phyloP scores from a whole-genome alignment of 1,139 yeast species.

The Hemisphaericaspora xylanilytica region DNA sequence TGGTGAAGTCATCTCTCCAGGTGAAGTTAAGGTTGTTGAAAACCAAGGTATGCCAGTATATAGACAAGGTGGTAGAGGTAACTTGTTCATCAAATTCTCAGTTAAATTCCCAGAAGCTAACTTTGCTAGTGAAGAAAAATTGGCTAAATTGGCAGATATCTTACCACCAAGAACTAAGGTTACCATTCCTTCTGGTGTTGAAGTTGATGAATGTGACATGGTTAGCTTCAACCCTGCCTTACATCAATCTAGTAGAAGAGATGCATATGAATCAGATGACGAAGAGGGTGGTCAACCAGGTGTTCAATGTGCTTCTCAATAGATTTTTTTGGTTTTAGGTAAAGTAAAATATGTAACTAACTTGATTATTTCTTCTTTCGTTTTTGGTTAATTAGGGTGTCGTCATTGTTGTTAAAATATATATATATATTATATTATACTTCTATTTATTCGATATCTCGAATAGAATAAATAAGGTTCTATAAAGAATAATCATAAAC shows the following conservation, averaged over 20 bases:
- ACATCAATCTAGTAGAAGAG: slow-evolving; percentile 51
- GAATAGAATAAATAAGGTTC: too few relatives aligned
- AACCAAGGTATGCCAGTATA: slow-evolving; percentile 95
- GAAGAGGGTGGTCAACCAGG: slow-evolving; percentile 69
- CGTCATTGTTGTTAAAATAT: slow-evolving; percentile 1
- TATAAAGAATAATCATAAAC: too few relatives aligned
- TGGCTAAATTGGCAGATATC: slow-evolving; percentile 61
- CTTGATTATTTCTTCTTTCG: too few relatives aligned
- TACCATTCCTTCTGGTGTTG: slow-evolving; percentile 58
- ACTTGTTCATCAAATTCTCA: slow-evolving; percentile 66
- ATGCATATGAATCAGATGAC: slow-evolving; percentile 64
- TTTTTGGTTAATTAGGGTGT: slow-evolving; percentile 1
- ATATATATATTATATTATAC: background rate
- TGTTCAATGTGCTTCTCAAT: slow-evolving; percentile 88
- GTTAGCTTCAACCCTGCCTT: slow-evolving; percentile 60
- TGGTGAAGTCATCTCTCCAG: slow-evolving; percentile 93
- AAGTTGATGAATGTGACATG: slow-evolving; percentile 81
- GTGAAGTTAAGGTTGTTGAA: slow-evolving; percentile 73
- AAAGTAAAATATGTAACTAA: too few relatives aligned
- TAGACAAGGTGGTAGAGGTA: slow-evolving; percentile 74
- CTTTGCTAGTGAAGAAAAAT: slow-evolving; percentile 64
- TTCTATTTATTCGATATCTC: background rate
- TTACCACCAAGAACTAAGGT: slow-evolving; percentile 63
- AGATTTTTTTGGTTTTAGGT: slow-evolving; percentile 14
- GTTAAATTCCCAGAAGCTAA: slow-evolving; percentile 68